Evolutionary conservation across 2,329 filamentous ascomycete genomes (phyloP).

Genomic region (Sclerotinia minor): DNA sequence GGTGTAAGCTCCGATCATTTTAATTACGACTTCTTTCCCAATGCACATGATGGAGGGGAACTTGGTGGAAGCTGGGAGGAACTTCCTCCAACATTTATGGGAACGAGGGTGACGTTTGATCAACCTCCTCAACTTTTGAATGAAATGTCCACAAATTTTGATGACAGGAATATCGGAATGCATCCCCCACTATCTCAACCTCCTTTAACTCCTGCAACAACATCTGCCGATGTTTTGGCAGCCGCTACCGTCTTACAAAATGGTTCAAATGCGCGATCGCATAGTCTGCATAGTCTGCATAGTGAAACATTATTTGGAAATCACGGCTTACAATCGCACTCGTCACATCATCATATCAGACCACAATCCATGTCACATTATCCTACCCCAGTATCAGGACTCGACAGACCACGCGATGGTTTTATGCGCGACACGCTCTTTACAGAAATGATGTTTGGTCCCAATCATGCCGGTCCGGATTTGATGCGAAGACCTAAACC

Average conservation of each 20-base stretch:
- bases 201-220: constrained; percentile 28
- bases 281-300: constrained; percentile 40
- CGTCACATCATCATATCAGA: constrained; percentile 31
- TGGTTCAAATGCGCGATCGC: constrained; percentile 38
- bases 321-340: constrained; percentile 26
- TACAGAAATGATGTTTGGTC: constrained; percentile 38
- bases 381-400: constrained; percentile 21
- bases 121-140: constrained; percentile 42
- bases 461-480: constrained; percentile 18
- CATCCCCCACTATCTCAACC: constrained; percentile 24
- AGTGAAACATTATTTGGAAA: constrained; percentile 32
- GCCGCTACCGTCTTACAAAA: constrained; percentile 59
- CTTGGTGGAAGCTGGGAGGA: constrained; percentile 55
- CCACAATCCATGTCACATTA: constrained; percentile 37
- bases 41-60: constrained; percentile 50
- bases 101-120: constrained; percentile 63
- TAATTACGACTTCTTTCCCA: constrained; percentile 49
- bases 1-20: constrained; percentile 54
- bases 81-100: constrained; percentile 65
- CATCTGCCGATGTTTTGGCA: constrained; percentile 57
- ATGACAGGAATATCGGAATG: constrained; percentile 29
- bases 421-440: constrained; percentile 35
- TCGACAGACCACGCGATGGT: constrained; percentile 28
- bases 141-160: constrained; percentile 31
- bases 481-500: constrained; percentile 27